Conservation (phyloP, 2,329 filamentous ascomycete genomes). For the Escovopsis sp. region DNA sequence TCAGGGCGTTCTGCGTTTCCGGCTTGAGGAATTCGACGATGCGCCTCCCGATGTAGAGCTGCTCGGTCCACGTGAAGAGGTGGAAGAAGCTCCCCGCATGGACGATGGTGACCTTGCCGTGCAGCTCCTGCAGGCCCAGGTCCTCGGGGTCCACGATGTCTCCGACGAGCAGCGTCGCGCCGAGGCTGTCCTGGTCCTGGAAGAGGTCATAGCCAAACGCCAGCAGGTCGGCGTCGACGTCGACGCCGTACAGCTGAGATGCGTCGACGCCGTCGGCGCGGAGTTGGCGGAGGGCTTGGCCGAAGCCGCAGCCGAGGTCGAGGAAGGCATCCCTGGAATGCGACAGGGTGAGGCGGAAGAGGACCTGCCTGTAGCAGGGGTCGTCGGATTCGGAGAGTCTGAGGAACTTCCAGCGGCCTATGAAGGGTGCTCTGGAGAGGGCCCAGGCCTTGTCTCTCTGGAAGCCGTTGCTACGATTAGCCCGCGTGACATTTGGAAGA, state of each 20-base stretch:
- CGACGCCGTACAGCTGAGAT: slow-evolving; percentile 33
- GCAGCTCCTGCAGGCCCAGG: slow-evolving; percentile 17
- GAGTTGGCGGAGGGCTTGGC: slow-evolving; percentile 35
- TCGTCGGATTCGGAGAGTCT: slow-evolving; percentile 26
- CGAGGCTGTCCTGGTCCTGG: slow-evolving; percentile 35
- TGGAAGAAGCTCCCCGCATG: slow-evolving; percentile 36
- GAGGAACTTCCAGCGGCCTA: slow-evolving; percentile 36
- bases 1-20: slow-evolving; percentile 28
- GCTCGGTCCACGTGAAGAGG: slow-evolving; percentile 32
- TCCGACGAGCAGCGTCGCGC: slow-evolving; percentile 33
- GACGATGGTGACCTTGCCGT: slow-evolving; percentile 30
- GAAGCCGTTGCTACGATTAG: not conserved
- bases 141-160: slow-evolving; percentile 32
- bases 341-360: slow-evolving; percentile 25
- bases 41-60: slow-evolving; percentile 29
- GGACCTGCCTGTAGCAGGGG: slow-evolving; percentile 26
- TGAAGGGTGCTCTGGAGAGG: slow-evolving; percentile 27
- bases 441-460: slow-evolving; percentile 33
- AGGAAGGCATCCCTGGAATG: slow-evolving; percentile 26
- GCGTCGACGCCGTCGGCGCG: slow-evolving; percentile 33
- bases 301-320: slow-evolving; percentile 37
- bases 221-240: slow-evolving; percentile 35
- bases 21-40: slow-evolving; percentile 31
- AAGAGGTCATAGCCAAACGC: slow-evolving; percentile 51
- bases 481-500: not conserved